Evolutionary conservation across 345 rosid genomes (phyloP).

Genomic region (Brassica cretica): DNA sequence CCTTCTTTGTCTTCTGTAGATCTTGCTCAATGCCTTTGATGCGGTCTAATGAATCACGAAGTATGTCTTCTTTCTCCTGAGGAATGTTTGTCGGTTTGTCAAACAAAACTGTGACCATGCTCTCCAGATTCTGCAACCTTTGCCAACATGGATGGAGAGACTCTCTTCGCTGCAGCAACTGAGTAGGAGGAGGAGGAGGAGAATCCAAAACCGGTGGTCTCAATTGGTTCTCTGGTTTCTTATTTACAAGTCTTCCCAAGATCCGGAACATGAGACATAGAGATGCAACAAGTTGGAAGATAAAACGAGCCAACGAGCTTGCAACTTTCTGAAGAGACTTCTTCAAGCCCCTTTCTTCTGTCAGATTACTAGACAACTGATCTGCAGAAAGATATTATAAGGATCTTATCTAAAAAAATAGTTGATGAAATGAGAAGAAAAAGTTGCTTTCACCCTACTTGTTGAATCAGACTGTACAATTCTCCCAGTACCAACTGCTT

Average conservation of each 20-base stretch:
- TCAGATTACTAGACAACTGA: slow-evolving; percentile 33
- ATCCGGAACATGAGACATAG: slow-evolving; percentile 49
- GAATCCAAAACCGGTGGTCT: slow-evolving; percentile 43
- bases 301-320: slow-evolving; percentile 41
- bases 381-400: slow-evolving; percentile 47
- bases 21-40: slow-evolving; percentile 83
- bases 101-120: slow-evolving; percentile 62
- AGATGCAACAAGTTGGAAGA: slow-evolving; percentile 54
- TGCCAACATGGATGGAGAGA: slow-evolving; percentile 72
- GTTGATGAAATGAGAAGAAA: slow-evolving; percentile 1
- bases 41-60: slow-evolving; percentile 76
- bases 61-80: slow-evolving; percentile 85
- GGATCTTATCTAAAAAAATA: not conserved
- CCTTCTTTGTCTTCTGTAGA: slow-evolving; percentile 85
- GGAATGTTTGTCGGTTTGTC: slow-evolving; percentile 71
- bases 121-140: slow-evolving; percentile 79
- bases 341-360: slow-evolving; percentile 39
- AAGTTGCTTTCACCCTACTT: slow-evolving; percentile 39
- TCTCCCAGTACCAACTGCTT: slow-evolving; percentile 42
- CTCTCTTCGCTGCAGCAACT: slow-evolving; percentile 49
- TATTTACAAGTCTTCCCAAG: slow-evolving; percentile 46
- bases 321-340: slow-evolving; percentile 42
- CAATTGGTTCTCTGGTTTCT: slow-evolving; percentile 45
- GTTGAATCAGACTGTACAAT: slow-evolving; percentile 40
- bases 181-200: slow-evolving; percentile 41